Evolutionary conservation across 2,329 filamentous ascomycete genomes (phyloP).

Genomic region (Ascochyta rabiei): DNA sequence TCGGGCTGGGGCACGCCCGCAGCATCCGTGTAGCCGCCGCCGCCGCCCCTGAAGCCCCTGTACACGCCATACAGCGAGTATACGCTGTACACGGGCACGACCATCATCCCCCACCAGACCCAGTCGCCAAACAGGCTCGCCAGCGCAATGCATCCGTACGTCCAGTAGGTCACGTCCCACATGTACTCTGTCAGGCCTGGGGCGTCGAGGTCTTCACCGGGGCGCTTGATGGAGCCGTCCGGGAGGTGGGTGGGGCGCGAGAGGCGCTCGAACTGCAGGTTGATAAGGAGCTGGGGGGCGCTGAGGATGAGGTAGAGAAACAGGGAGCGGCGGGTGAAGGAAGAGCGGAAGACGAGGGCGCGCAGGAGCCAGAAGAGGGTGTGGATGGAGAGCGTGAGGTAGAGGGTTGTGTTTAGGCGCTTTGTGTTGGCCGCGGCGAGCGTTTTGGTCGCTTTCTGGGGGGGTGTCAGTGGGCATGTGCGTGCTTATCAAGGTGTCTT

Average conservation of each 20-base stretch:
- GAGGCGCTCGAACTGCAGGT: conserved; percentile 83
- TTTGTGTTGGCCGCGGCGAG: conserved; percentile 79
- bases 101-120: conserved; percentile 68
- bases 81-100: conserved; percentile 55
- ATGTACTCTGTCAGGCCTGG: conserved; percentile 94
- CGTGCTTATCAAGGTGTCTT: neutral
- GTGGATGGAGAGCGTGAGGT: conserved; percentile 75
- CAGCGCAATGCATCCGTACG: conserved; percentile 76
- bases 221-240: conserved; percentile 66
- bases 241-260: conserved; percentile 77
- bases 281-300: conserved; percentile 75
- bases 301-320: conserved; percentile 75
- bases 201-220: conserved; percentile 87
- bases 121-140: conserved; percentile 82
- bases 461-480: neutral
- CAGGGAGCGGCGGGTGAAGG: conserved; percentile 59
- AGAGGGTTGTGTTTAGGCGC: conserved; percentile 80
- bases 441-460: conserved; percentile 60
- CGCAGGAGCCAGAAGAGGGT: conserved; percentile 74
- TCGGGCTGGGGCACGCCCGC: conserved; percentile 46
- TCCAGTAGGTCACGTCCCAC: conserved; percentile 97
- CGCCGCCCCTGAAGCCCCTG: conserved; percentile 51
- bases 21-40: conserved; percentile 51
- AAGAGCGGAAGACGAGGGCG: conserved; percentile 66
- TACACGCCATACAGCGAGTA: conserved; percentile 56